Evolutionary conservation across 1,284 basidiomycete genomes (phyloP), one percentile per base, ranked within the genome.

Genomic region (Ganoderma lucidum): DNA sequence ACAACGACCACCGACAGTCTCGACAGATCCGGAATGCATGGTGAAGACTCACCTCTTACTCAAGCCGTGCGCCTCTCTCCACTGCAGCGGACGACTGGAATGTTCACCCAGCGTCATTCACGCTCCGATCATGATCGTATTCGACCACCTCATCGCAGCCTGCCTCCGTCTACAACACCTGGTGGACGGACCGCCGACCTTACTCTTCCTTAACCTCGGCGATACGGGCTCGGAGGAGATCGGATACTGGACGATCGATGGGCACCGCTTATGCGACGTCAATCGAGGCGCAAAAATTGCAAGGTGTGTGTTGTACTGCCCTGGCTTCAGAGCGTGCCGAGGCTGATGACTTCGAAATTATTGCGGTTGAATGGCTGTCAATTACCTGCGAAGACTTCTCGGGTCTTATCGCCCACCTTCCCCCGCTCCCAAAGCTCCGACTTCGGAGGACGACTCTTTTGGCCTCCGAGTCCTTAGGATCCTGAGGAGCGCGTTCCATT

Each of bases 81-180:
- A 14, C 23, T 28, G 12, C 48, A 28, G 48, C 23, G 9, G n/a
- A 19, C 42, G 17, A 44, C 12, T 19, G 42, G 42, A 5, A 17
- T 15, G 23, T 51, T 51, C 23, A 14, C 6, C 48, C 30, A 56
- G 53, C 53, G 53, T 8, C 30, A 56, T 8, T 19, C 53, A 30
- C 30, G 15, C 17, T 56, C 53, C 53, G 53, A 56, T 32, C 30
- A 41, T 60, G 58, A 60, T 60, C 48, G 48, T 28, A 28, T n/a
- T 12, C 48, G 3, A 51, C 48, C 48, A 51, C 48, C 48, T 51
- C 23, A 23, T 28, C 10, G 48, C 23, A 14, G 9, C 48, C 48
- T 51, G 6, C 48, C 23, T 3, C 12, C 23, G 0, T 14, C 8
- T 28, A 51, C 48, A 2, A 51, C 48, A 19, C 48, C 48, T 28